A percentile compares a stretch with the other conserved stretches of the same genome.
Conservation (phyloP, 345 rosid species). For the Brassica carinata region DNA sequence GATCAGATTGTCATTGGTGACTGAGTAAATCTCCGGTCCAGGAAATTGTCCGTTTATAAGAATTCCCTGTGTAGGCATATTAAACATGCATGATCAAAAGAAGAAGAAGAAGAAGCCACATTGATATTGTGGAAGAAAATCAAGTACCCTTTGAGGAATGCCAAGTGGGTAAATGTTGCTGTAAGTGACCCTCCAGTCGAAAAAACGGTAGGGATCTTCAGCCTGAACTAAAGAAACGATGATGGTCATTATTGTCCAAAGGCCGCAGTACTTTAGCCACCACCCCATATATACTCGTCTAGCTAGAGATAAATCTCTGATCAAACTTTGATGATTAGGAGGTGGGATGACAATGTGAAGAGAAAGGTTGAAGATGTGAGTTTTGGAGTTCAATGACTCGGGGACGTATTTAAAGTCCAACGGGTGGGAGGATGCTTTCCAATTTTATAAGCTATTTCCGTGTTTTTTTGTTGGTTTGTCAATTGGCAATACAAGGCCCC, state of each 20-base stretch:
- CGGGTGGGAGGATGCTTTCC: slow-evolving; percentile 16
- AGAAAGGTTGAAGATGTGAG: not conserved
- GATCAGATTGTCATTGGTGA: slow-evolving; percentile 84
- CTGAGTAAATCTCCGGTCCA: slow-evolving; percentile 77
- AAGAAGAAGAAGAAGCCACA: not conserved
- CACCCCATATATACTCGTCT: not conserved
- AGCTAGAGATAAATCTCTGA: not conserved
- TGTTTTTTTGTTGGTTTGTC: slow-evolving; percentile 22
- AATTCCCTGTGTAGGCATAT: slow-evolving; percentile 59
- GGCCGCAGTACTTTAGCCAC: slow-evolving; percentile 12
- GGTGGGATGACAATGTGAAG: not conserved
- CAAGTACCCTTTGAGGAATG: slow-evolving; percentile 51
- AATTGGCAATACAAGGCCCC: slow-evolving; percentile 20
- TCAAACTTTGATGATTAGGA: not conserved
- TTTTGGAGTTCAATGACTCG: slow-evolving; percentile 14
- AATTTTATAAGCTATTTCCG: slow-evolving; percentile 23
- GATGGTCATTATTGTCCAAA: slow-evolving; percentile 17
- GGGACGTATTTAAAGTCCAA: slow-evolving; percentile 38
- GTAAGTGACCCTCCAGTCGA: slow-evolving; percentile 75
- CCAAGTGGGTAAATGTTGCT: slow-evolving; percentile 71
- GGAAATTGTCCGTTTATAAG: slow-evolving; percentile 93
- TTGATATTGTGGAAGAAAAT: not conserved
- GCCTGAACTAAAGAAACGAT: slow-evolving; percentile 39
- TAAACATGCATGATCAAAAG: not conserved
- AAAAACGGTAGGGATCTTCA: slow-evolving; percentile 66